Evolutionary conservation across 768 basidiomycete genomes (phyloP), one percentile per base, ranked within the genome.

Genomic region (Termitomyces sp.): DNA sequence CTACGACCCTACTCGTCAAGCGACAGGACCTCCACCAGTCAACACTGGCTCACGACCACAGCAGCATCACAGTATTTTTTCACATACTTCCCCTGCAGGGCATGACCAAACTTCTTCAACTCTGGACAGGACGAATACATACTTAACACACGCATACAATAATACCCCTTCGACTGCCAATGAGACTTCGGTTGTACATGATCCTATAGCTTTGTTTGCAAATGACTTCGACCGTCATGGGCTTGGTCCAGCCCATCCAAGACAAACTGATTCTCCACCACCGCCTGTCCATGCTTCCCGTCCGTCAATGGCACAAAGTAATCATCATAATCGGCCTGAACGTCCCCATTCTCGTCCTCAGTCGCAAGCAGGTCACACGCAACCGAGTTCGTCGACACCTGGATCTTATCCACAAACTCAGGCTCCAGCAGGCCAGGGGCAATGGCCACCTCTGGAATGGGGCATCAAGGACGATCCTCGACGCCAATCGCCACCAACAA

Each of bases 371-470:
- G 37, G 25, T 31, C 54, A 60, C 23, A 19, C 41, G 25, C 54
- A 47, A 56, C 43, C 44, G 25, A 57, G 57, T 40, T 56, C 59
- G 25, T 61, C 57, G 48, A 57, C 65, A 16, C 31, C 52, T 35
- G 38, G 31, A 31, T 38, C 54, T 37, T 53, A 53, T 56, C 4
- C 53, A 19, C 19, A 27, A 12, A 57, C 29, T 41, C 57, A 53
- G 27, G n/a, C 56, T 38, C 11, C 58, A 40, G 14, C 51, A 29
- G 19, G 59, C 41, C 62, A 61, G 17, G 54, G 53, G 2, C 61
- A 57, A 52, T 78, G 77, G 79, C 77, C 78, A 27, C 77, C 78
- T 57, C 63, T 73, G 21, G 77, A 77, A 49, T 78, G 78, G 78
- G 66, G 71, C 19, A 51, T 68, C 4, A 57, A 60, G 63, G 43